Base-by-base conservation (phyloP, 208 protist species). In the Leishmania lainsoni region DNA sequence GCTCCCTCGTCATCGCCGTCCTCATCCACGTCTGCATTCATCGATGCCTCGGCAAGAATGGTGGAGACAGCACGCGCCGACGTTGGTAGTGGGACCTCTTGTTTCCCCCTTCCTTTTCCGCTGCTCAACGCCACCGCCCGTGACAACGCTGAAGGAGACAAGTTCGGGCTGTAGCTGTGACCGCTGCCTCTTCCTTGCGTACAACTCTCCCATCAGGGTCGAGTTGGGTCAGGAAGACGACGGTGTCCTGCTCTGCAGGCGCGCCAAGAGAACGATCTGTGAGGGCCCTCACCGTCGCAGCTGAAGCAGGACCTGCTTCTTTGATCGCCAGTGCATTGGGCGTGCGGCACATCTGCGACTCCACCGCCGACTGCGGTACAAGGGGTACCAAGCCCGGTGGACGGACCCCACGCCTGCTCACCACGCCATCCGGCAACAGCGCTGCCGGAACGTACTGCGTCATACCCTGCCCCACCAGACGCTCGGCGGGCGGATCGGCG, bases 401-500 rank as follows among this genome's bases (percentile, higher is more conserved):
- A 4, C 39, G 78, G 29, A 45, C 63, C 5, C 73, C 78, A 22
- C 78, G 49, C 16, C 39, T 75, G 56, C 82, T 75, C 48, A 86
- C 20, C 5, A 82, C 39, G 39, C 92, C 69, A n/a, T 81, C 81
- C 1, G 87, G 87, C 29, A 95, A 80, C 35, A 93, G 56, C 5
- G 86, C 81, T 0, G 91, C 87, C 0, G 95, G 95, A 39, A 98
- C 84, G 87, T 98, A 95, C 86, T 95, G 92, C 70, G 88, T 61
- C 78, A 92, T 93, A 72, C 86, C 80, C 26, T 89, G 81, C 29
- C 92, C 93, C 63, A 98, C 87, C 16, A 98, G 81, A 5, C 93
- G 92, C 79, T 98, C 94, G 10, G 95, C 95, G 0, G 95, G 95
- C 9, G 95, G 95, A 82, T 98, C 95, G 3, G 81, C 83, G 6